These are phyloP conservation scores for Aaosphaeria pasadenensis DNA, from an alignment of 2,329 filamentous ascomycete species.

Conservation along the genomic window DNA sequence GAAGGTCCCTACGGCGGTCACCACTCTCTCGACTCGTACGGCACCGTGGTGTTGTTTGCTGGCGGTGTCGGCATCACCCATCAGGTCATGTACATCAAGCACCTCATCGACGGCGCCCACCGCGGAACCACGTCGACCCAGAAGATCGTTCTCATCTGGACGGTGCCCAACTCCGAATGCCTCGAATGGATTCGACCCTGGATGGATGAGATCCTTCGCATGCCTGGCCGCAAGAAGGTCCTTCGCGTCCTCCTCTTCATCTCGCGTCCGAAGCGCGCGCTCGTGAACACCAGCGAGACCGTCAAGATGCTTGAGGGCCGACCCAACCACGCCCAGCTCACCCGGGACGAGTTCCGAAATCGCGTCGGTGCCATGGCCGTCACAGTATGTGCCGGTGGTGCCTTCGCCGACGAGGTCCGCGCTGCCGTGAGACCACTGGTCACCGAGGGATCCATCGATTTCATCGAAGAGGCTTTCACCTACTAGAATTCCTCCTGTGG, in stretches of 20 bases:
- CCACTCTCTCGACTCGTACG: constrained; percentile 70
- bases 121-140: constrained; percentile 69
- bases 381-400: constrained; percentile 61
- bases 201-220: constrained; percentile 63
- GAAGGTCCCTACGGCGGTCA: constrained; percentile 76
- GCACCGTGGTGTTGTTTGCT: constrained; percentile 75
- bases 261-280: constrained; percentile 56
- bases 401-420: constrained; percentile 61
- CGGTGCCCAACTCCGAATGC: constrained; percentile 68
- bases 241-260: constrained; percentile 62
- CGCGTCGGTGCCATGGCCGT: constrained; percentile 59
- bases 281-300: constrained; percentile 56
- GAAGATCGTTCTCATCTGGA: constrained; percentile 74
- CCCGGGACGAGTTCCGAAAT: constrained; percentile 56
- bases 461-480: constrained; percentile 65
- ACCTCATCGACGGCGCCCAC: constrained; percentile 66
- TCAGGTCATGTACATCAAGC: constrained; percentile 70
- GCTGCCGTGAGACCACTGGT: constrained; percentile 52
- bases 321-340: constrained; percentile 53
- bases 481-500: constrained; percentile 41
- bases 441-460: constrained; percentile 55
- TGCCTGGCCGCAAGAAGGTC: constrained; percentile 57
- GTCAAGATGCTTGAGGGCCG: constrained; percentile 62
- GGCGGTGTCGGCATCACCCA: constrained; percentile 81
- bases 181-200: constrained; percentile 63